Evolutionary conservation across 2,329 filamentous ascomycete genomes (phyloP).

Genomic region (Fusarium decemcellulare): DNA sequence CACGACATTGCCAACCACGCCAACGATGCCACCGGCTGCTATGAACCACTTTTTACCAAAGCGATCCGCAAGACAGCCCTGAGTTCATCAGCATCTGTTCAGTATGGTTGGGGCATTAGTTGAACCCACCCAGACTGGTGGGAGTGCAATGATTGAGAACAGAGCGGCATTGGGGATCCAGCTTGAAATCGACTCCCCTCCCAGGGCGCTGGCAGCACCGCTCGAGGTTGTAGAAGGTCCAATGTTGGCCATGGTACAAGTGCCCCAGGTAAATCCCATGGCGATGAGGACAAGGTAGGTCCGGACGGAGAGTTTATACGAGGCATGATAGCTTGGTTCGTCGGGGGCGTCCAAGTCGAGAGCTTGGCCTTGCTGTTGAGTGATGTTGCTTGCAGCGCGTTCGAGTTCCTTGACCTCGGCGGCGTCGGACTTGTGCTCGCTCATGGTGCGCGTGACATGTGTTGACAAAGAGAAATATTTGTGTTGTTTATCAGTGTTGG

Average conservation of each 20-base stretch:
- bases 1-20: not conserved
- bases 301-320: not conserved
- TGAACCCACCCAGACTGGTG: not conserved
- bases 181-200: not conserved
- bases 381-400: not conserved
- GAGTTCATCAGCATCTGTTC: not conserved
- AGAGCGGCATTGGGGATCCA: conserved; percentile 2
- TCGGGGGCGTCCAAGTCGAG: not conserved
- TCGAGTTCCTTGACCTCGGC: not conserved
- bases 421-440: not conserved
- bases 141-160: not conserved
- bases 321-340: not conserved
- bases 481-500: too few species aligned
- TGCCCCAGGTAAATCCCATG: conserved; percentile 11
- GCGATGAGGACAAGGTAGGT: conserved; percentile 1
- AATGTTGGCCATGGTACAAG: conserved; percentile 11
- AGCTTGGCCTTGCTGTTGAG: not conserved
- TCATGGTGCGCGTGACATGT: not conserved
- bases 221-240: conserved; percentile 3
- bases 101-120: not conserved
- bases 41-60: conserved; percentile 10
- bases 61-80: conserved; percentile 6
- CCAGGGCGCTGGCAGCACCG: not conserved
- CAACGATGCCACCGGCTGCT: not conserved
- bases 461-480: too few species aligned